Percentiles rank a stretch among this genome's conserved stretches.
Conservation (phyloP, 352 stramenopile genomes). For the Discostella stelligera region DNA sequence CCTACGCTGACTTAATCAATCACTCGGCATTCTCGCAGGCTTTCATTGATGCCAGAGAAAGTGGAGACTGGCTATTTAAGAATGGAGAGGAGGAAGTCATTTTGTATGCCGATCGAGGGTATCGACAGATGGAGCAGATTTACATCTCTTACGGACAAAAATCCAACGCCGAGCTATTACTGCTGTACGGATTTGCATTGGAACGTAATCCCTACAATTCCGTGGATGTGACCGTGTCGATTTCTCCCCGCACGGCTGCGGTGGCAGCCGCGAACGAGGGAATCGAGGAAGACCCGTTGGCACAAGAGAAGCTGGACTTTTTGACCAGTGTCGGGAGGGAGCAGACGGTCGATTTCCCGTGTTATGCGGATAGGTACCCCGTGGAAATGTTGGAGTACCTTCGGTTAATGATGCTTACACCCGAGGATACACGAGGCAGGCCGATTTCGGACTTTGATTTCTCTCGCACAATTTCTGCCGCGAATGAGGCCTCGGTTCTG, state of each 20-base stretch:
- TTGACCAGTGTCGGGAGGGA: slow-evolving; percentile 73
- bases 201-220: slow-evolving; percentile 88
- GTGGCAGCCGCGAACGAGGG: slow-evolving; percentile 45
- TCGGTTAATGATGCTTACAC: slow-evolving; percentile 84
- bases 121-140: slow-evolving; percentile 86
- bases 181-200: slow-evolving; percentile 87
- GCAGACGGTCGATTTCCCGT: slow-evolving; percentile 82
- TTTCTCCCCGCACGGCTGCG: slow-evolving; percentile 64
- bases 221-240: slow-evolving; percentile 84
- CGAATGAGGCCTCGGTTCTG: slow-evolving; percentile 75
- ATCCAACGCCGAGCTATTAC: slow-evolving; percentile 84
- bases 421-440: slow-evolving; percentile 78
- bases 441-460: slow-evolving; percentile 79
- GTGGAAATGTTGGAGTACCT: slow-evolving; percentile 87
- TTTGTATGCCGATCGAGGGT: slow-evolving; percentile 84
- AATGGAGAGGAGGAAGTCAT: slow-evolving; percentile 84
- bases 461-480: slow-evolving; percentile 74
- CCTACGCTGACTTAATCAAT: slow-evolving; percentile 88
- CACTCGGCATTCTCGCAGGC: slow-evolving; percentile 84
- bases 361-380: slow-evolving; percentile 86
- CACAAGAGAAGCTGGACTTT: slow-evolving; percentile 84
- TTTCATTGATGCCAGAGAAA: slow-evolving; percentile 83
- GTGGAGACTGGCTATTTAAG: slow-evolving; percentile 82
- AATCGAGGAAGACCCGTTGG: slow-evolving; percentile 78
- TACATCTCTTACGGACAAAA: slow-evolving; percentile 88